Base-by-base conservation (phyloP, 495 filamentous ascomycete genomes). In the Chaetomium fimeti region DNA sequence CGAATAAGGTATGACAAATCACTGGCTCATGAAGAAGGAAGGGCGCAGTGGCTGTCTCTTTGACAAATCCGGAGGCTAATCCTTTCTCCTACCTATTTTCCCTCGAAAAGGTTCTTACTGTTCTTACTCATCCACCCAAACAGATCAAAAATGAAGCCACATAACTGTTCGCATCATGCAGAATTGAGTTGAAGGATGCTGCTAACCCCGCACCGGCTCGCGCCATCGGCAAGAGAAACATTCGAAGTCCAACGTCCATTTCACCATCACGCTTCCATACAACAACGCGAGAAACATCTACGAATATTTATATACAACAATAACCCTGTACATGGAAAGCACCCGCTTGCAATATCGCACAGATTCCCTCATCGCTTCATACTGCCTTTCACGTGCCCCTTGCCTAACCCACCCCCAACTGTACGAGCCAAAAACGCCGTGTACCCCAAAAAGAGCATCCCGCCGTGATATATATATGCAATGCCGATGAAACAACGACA, bases 391-490 rank as follows among this genome's bases (percentile, higher is more conserved):
- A 32, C 16, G 5, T 18, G 9, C 20, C 20, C 25, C 12, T 16
- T 47, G 27, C 48, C n/a, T 40, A 7, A 49, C 28, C 43, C 43
- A 45, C 47, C 38, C 58, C 18, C 18, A 51, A 27, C n/a, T 12
- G 9, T 25, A 51, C 9, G 43, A 32, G 11, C 45, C 59, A 47
- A 20, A 43, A 61, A 61, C 59, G 59, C 59, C 59, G 48, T 61
- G 29, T 61, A 53, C 48, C 59, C 47, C 53, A 61, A 61, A 27
- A 61, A 27, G 18, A 43, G 48, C 29, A 24, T 42, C 47, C 59
- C 45, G 45, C 59, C 59, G 59, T 61, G 47, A 53, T 51, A 51
- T 36, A 53, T 51, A 51, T 36, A 36, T 52, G 59, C 59, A 61
- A 53, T 61, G 48, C 47, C 48, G 22, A 60, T 15, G 16, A 49